These are phyloP conservation scores for Rhodomyrtus psidioides DNA, from an alignment of 441 rosid genomes.

Conservation along the genomic window DNA sequence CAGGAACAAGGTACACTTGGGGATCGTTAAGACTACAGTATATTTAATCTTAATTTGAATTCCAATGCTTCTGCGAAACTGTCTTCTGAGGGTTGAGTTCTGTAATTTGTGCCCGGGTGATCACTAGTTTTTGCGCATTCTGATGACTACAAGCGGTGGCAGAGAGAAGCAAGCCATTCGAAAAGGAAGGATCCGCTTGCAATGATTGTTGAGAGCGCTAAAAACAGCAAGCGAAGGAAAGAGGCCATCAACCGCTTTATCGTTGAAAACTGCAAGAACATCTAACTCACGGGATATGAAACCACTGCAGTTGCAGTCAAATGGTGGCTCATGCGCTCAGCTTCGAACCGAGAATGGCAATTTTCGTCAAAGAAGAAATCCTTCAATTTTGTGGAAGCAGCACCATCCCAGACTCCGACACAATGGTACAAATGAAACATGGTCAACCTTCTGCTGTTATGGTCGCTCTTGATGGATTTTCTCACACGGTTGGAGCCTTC, in stretches of 20 bases:
- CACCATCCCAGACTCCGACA: background rate
- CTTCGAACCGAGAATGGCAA: slow-evolving; percentile 20
- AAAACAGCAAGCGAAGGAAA: background rate
- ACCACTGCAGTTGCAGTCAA: slow-evolving; percentile 16
- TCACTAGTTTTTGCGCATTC: background rate
- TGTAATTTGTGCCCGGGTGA: background rate
- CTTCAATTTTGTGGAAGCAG: background rate
- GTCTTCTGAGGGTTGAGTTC: background rate
- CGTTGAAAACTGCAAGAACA: slow-evolving; percentile 27
- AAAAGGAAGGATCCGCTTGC: slow-evolving; percentile 14
- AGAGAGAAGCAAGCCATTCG: background rate
- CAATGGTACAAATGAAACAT: slow-evolving; percentile 15
- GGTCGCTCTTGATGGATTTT: background rate
- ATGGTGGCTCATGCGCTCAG: slow-evolving; percentile 17
- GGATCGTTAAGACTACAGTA: background rate
- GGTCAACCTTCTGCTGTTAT: background rate
- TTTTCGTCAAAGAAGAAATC: slow-evolving; percentile 10
- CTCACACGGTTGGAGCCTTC: background rate
- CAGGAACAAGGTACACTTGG: too few relatives aligned
- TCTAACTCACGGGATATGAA: slow-evolving; percentile 22
- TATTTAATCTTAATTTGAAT: background rate
- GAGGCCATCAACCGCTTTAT: slow-evolving; percentile 1
- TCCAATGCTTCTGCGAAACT: background rate
- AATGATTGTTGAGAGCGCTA: slow-evolving; percentile 9
- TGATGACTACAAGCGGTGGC: slow-evolving; percentile 6